phyloP scores from a whole-genome alignment of 2,329 filamentous ascomycete species.

The Leptosphaerulina australis region DNA sequence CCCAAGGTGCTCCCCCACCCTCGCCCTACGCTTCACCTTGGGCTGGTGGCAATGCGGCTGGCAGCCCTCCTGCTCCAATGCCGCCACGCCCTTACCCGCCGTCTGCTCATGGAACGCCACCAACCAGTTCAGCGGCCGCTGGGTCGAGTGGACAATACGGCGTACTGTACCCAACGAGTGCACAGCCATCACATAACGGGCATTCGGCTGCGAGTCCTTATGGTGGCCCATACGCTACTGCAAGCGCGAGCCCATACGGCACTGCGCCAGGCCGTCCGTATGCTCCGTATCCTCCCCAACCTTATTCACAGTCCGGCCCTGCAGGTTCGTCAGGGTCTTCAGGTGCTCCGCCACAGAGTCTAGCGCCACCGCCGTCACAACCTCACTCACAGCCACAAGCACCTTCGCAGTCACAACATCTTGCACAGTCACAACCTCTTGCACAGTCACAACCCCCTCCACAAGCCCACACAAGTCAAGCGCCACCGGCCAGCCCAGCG shows the following conservation, averaged over 20 bases:
- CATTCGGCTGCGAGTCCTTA: slow-evolving; percentile 34
- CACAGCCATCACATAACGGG: slow-evolving; percentile 33
- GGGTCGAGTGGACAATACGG: slow-evolving; percentile 42
- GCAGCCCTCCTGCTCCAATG: slow-evolving; percentile 33
- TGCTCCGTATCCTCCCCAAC: slow-evolving; percentile 34
- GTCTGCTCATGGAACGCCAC: slow-evolving; percentile 34
- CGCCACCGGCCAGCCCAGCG: slow-evolving; percentile 4
- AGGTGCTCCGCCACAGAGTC: slow-evolving; percentile 15
- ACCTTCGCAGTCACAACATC: slow-evolving; percentile 9
- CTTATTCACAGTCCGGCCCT: slow-evolving; percentile 27
- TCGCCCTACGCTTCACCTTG: slow-evolving; percentile 48
- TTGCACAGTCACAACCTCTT: slow-evolving; percentile 15
- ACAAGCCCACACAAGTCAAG: slow-evolving; percentile 1
- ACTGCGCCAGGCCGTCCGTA: slow-evolving; percentile 35
- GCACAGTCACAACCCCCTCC: slow-evolving; percentile 10
- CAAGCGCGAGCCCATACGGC: slow-evolving; percentile 40
- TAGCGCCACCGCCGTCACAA: slow-evolving; percentile 16
- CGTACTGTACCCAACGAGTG: slow-evolving; percentile 41
- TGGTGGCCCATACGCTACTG: slow-evolving; percentile 37
- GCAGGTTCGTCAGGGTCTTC: slow-evolving; percentile 26
- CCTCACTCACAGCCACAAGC: slow-evolving; percentile 18
- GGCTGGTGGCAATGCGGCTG: slow-evolving; percentile 40
- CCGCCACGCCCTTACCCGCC: slow-evolving; percentile 42
- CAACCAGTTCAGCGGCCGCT: slow-evolving; percentile 27
- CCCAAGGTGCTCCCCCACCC: slow-evolving; percentile 36